Base-by-base conservation (phyloP, 768 basidiomycete genomes). In the Lyophyllum semitale region DNA sequence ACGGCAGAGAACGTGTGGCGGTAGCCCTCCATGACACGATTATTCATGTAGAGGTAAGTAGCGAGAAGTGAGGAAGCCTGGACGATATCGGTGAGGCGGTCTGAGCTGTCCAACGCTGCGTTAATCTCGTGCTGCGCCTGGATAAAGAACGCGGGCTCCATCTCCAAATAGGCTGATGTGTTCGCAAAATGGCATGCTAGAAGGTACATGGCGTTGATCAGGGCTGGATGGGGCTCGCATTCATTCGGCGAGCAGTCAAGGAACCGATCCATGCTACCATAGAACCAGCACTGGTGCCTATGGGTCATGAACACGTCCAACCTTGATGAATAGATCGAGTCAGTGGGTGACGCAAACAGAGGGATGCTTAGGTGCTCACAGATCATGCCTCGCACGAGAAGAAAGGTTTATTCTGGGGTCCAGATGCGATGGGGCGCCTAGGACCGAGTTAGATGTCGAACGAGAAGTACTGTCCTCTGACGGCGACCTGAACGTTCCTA, bases 191-290 rank as follows among this genome's bases (percentile, higher is more conserved):
- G 78, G 60, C 81, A 83, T 3, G 77, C 84, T 48, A 86, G 71
- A 48, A 87, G 79, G 64, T 79, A 84, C 27, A 86, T 79, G n/a
- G 84, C 80, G 61, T 83, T 83, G 60, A 81, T 71, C 30, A 88
- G 77, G 2, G 84, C 81, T 0, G 85, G 80, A 62, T 86, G 84
- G 1, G 82, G 78, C 54, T 71, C 68, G 15, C 60, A 57, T 41
- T 67, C 51, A 11, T 65, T 63, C n/a, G 61, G 63, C 32, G 61
- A 52, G 33, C 68, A 43, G n/a, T 70, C 71, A n/a, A 53, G 29
- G 23, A 81, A 80, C 41, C 77, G 70, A 52, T 69, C 73, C 47
- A 78, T 69, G 63, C 80, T 74, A 37, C 78, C 71, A 62, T 82
- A 81, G 64, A 83, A 84, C 63, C 77, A 79, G 59, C 82, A 85